These are phyloP conservation scores for Ganoderma multipileum DNA, from an alignment of 1,284 basidiomycete genomes.

Conservation along the genomic window DNA sequence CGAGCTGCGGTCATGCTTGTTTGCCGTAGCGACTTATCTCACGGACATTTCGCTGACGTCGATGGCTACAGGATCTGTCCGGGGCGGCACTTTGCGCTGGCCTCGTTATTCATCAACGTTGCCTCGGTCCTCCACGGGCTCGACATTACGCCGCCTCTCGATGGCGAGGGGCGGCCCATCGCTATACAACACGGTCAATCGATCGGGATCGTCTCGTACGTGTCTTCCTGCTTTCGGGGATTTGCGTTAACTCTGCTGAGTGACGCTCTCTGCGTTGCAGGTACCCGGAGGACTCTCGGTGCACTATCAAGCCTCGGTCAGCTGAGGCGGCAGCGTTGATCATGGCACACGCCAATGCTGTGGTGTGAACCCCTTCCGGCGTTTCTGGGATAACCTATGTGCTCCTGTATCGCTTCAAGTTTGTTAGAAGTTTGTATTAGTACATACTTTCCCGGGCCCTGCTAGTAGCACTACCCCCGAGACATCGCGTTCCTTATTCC, in stretches of 20 bases:
- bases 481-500: too few relatives aligned
- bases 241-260: background rate
- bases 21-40: background rate
- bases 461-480: too few relatives aligned
- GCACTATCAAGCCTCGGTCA: conserved; percentile 14
- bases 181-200: background rate
- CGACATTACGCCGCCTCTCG: conserved; percentile 11
- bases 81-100: conserved; percentile 43
- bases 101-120: conserved; percentile 9
- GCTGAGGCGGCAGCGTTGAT: background rate
- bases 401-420: too few relatives aligned
- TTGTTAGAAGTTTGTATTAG: too few relatives aligned
- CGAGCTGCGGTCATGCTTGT: background rate
- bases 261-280: background rate
- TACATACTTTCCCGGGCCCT: too few relatives aligned
- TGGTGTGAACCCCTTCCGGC: too few relatives aligned
- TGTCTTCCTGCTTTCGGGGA: background rate
- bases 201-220: conserved; percentile 7
- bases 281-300: conserved; percentile 9
- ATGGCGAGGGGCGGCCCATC: background rate
- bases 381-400: too few relatives aligned
- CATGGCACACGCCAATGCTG: background rate
- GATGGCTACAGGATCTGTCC: conserved; percentile 24
- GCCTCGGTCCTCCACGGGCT: conserved; percentile 12
- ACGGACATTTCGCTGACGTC: background rate